A percentile compares a stretch with the other conserved stretches of the same genome.
Conservation (phyloP, 345 rosid genomes). For the Cochlearia excelsa region DNA sequence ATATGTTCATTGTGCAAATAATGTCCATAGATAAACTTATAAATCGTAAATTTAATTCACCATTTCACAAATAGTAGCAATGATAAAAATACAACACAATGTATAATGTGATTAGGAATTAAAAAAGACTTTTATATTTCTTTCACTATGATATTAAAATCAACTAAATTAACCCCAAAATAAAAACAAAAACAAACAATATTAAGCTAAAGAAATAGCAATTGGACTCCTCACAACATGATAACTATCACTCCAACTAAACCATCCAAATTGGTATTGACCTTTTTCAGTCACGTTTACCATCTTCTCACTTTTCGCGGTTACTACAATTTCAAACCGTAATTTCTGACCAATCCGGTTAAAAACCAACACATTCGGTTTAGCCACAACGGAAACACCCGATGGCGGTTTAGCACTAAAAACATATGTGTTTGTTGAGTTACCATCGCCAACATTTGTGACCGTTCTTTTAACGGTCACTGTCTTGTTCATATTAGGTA, state of each 20-base stretch:
- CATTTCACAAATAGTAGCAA: too few species aligned
- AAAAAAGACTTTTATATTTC: too few species aligned
- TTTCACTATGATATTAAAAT: too few species aligned
- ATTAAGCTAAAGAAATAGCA: slow-evolving; percentile 50
- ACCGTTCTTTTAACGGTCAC: slow-evolving; percentile 53
- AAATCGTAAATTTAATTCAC: too few species aligned
- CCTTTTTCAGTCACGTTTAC: slow-evolving; percentile 26
- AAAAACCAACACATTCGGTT: slow-evolving; percentile 50
- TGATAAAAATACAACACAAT: too few species aligned
- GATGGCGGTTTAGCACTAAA: slow-evolving; percentile 42
- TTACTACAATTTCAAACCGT: slow-evolving; percentile 51
- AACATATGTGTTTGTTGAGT: slow-evolving; percentile 39
- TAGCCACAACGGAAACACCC: slow-evolving; percentile 46
- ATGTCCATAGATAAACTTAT: too few species aligned
- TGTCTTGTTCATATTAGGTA: slow-evolving; percentile 43
- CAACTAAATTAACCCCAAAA: too few species aligned
- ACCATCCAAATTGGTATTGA: slow-evolving; percentile 71
- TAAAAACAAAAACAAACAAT: not conserved
- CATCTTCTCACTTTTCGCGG: not conserved
- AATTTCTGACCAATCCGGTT: slow-evolving; percentile 46
- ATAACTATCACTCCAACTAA: slow-evolving; percentile 53
- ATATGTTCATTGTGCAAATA: too few species aligned
- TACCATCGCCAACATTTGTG: slow-evolving; percentile 62
- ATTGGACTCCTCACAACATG: slow-evolving; percentile 69
- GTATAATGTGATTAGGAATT: too few species aligned